phyloP scores from a whole-genome alignment of 169 alveolate genomes.

The Plasmodium falciparum region DNA sequence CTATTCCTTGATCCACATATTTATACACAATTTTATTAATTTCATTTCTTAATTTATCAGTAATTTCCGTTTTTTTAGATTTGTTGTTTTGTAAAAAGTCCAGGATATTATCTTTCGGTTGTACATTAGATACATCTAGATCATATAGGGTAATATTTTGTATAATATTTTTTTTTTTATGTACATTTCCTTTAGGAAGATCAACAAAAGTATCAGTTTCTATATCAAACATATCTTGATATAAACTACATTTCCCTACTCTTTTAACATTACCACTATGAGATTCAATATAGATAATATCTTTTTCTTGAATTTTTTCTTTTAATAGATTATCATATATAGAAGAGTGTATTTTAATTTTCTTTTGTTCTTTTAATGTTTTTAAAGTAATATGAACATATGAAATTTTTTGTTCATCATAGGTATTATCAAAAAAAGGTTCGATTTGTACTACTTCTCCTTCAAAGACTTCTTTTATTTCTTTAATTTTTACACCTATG shows the following conservation, averaged over 20 bases:
- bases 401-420: slow-evolving; percentile 93
- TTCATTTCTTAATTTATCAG: slow-evolving; percentile 98
- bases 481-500: slow-evolving; percentile 97
- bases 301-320: slow-evolving; percentile 98
- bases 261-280: slow-evolving; percentile 97
- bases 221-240: slow-evolving; percentile 97
- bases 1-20: slow-evolving; percentile 96
- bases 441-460: slow-evolving; percentile 85
- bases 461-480: slow-evolving; percentile 96
- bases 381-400: slow-evolving; percentile 96
- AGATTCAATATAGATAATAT: slow-evolving; percentile 98
- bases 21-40: slow-evolving; percentile 97
- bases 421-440: slow-evolving; percentile 45
- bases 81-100: slow-evolving; percentile 91
- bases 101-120: slow-evolving; percentile 89
- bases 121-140: slow-evolving; percentile 98
- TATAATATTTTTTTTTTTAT: slow-evolving; percentile 98
- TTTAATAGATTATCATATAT: slow-evolving; percentile 97
- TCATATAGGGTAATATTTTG: slow-evolving; percentile 99
- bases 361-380: slow-evolving; percentile 98
- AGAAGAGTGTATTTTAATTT: slow-evolving; percentile 97
- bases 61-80: slow-evolving; percentile 99
- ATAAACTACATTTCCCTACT: slow-evolving; percentile 97
- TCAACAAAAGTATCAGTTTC: slow-evolving; percentile 98
- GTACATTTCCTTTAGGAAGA: slow-evolving; percentile 99